These are phyloP conservation scores for Dillenia suffruticosa DNA, from an alignment of 164 flowering plant species.

Conservation along the genomic window DNA sequence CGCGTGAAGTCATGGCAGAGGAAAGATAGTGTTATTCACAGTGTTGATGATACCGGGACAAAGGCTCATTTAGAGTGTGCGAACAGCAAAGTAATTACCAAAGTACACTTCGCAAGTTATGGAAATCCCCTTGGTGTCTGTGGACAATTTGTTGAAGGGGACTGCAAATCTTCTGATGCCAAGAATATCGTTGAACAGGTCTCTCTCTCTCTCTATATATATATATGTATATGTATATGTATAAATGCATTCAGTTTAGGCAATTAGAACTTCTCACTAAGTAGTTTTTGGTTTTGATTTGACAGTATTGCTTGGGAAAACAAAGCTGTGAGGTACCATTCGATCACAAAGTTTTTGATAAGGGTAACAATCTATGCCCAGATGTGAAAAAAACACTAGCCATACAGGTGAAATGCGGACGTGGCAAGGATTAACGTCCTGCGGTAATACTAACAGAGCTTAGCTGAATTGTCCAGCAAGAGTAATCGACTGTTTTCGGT, in stretches of 20 bases:
- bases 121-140: slow-evolving; percentile 68
- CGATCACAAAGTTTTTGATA: slow-evolving; percentile 20
- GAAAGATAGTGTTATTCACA: slow-evolving; percentile 21
- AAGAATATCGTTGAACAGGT: slow-evolving; percentile 56
- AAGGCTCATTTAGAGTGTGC: slow-evolving; percentile 53
- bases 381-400: slow-evolving; percentile 49
- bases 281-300: background rate
- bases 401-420: slow-evolving; percentile 52
- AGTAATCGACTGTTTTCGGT: no score
- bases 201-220: background rate
- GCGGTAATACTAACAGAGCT: no score
- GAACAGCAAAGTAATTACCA: slow-evolving; percentile 32
- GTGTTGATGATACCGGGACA: slow-evolving; percentile 29
- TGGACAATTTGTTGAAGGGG: slow-evolving; percentile 42
- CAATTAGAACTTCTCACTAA: background rate
- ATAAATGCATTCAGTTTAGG: background rate
- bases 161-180: slow-evolving; percentile 38
- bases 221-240: background rate
- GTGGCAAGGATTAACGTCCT: background rate
- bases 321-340: slow-evolving; percentile 40
- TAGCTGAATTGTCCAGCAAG: no score
- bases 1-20: slow-evolving; percentile 48
- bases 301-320: slow-evolving; percentile 76
- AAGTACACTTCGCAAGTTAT: slow-evolving; percentile 70
- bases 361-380: slow-evolving; percentile 34